These are phyloP conservation scores for Seiridium unicorne DNA, from an alignment of 2,329 filamentous ascomycete genomes.

Conservation along the genomic window DNA sequence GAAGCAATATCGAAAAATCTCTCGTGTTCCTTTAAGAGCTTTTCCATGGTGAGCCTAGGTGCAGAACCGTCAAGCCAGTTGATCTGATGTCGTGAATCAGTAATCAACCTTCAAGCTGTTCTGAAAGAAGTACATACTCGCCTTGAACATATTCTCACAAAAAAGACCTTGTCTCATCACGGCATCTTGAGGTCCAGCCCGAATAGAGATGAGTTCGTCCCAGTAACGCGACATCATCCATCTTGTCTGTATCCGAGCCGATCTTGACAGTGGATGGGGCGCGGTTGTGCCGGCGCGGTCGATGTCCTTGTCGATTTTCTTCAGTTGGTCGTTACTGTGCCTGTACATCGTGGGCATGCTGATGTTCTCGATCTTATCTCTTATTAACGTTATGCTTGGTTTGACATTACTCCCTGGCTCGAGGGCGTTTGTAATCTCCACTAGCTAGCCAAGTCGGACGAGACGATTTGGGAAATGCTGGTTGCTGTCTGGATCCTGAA, in stretches of 20 bases:
- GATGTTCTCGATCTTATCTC: slow-evolving; percentile 44
- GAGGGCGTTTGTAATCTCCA: slow-evolving; percentile 3
- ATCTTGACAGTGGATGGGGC: slow-evolving; percentile 12
- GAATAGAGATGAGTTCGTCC: slow-evolving; percentile 60
- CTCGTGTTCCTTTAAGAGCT: slow-evolving; percentile 60
- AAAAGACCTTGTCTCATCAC: slow-evolving; percentile 63
- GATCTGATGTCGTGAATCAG: not conserved
- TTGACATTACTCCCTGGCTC: slow-evolving; percentile 1
- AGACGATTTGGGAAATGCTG: slow-evolving; percentile 55
- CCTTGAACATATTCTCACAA: slow-evolving; percentile 64
- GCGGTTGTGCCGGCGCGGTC: slow-evolving; percentile 11
- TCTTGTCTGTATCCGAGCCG: slow-evolving; percentile 45
- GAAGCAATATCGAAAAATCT: slow-evolving; percentile 61
- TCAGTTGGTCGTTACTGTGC: slow-evolving; percentile 22
- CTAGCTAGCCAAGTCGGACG: slow-evolving; percentile 3
- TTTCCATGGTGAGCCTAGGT: slow-evolving; percentile 56
- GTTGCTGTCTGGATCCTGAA: slow-evolving; percentile 18
- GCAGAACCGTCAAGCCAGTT: slow-evolving; percentile 58
- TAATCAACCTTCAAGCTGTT: not conserved
- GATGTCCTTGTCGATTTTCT: slow-evolving; percentile 30
- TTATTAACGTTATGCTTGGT: slow-evolving; percentile 36
- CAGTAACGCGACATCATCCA: slow-evolving; percentile 68
- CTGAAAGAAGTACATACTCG: not conserved
- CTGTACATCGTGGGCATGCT: slow-evolving; percentile 22
- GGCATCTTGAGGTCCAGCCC: slow-evolving; percentile 61